phyloP scores from a whole-genome alignment of 163 green algal genomes.

The Chlorella variabilis region DNA sequence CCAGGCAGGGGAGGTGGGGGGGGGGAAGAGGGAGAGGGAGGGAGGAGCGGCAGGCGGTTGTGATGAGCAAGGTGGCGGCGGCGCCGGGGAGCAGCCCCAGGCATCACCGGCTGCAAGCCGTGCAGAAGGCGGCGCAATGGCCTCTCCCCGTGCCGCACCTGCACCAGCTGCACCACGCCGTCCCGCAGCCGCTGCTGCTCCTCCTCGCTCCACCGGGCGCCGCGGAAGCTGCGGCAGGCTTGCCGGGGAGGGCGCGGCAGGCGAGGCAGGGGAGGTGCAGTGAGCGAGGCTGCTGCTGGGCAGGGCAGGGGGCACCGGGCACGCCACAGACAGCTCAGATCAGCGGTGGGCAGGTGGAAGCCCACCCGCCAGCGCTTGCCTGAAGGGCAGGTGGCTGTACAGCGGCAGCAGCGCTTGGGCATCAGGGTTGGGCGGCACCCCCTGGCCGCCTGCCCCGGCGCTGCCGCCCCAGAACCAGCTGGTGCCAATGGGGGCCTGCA shows the following conservation, averaged over 20 bases:
- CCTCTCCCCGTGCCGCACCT: too few relatives aligned
- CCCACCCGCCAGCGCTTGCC: background rate
- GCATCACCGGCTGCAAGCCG: too few relatives aligned
- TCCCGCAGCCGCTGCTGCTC: slow-evolving; percentile 26
- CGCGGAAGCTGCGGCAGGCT: slow-evolving; percentile 9
- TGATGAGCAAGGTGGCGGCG: too few relatives aligned
- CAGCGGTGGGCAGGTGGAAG: too few relatives aligned
- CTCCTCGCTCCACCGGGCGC: slow-evolving; percentile 30
- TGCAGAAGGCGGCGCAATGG: too few relatives aligned
- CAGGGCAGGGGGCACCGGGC: too few relatives aligned
- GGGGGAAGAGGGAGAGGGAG: background rate
- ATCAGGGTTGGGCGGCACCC: slow-evolving; percentile 7
- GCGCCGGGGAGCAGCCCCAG: too few relatives aligned
- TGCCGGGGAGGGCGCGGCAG: background rate
- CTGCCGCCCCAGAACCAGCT: slow-evolving; percentile 16
- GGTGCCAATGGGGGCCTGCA: background rate
- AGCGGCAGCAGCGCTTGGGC: background rate
- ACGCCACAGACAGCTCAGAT: background rate
- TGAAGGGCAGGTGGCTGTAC: slow-evolving; percentile 19
- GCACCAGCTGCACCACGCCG: slow-evolving; percentile 34
- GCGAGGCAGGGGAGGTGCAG: background rate
- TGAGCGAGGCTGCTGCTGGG: too few relatives aligned
- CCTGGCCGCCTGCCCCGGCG: background rate
- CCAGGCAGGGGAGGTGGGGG: too few relatives aligned
- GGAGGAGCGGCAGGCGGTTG: too few relatives aligned